Base-by-base conservation (phyloP, 768 basidiomycete species). In the Leccinellum rugosiceps region DNA sequence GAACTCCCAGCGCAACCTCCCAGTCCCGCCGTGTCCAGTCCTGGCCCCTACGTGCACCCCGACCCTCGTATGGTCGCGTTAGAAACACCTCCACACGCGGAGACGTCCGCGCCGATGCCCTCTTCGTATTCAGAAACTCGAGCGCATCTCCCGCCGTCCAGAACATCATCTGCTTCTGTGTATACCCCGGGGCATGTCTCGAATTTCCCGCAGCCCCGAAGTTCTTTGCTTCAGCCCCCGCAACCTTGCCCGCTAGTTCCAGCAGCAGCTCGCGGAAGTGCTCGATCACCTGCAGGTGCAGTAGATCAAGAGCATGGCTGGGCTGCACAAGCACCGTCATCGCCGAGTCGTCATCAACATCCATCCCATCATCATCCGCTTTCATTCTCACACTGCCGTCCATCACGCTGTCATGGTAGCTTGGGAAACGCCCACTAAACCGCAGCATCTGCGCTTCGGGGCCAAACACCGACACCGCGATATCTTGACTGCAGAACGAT, bases 11-110 rank as follows among this genome's bases (percentile, higher is more conserved):
- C 28, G 75, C 80, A 13, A 79, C 75, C 60, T 79, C 74, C 90
- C 90, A 92, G 63, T 85, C 87, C 52, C 77, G 74, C 47, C 81
- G 75, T 13, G 85, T 77, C 89, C 89, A 93, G 60, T 92, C 87
- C 64, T 84, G 81, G 2, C 90, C 90, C n/a, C 80, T 72, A 47
- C 88, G 79, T 15, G 81, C 81, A 0, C 87, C 87, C 28, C 58
- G 70, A 21, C 72, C 74, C 34, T 72, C 67, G 59, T 80, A 77
- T 43, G 84, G 78, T 48, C 73, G 73, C 53, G 70, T 77, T 52
- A 86, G 70, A 67, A 88, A 88, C 32, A 75, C 72, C 26, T 78
- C 78, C 44, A 84, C 69, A 23, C 77, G 73, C 6, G 85, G 84
- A 34, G 75, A 77, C 26, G 72, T 73, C 28, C 41, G n/a, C 4